phyloP scores from a whole-genome alignment of 352 stramenopile genomes.

The Plasmopara halstedii region DNA sequence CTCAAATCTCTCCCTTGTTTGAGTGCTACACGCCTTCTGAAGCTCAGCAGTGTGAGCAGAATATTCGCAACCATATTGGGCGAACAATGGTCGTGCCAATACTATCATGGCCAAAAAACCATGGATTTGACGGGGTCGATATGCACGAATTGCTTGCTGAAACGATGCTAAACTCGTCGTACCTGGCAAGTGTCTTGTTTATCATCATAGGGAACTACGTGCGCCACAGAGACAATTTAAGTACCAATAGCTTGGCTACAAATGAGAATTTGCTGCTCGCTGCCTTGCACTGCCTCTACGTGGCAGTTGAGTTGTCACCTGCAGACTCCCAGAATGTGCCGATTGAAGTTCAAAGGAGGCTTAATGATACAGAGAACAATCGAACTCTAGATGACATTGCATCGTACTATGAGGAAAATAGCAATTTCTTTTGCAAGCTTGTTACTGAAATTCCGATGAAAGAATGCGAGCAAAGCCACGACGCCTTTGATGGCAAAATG shows the following conservation, averaged over 20 bases:
- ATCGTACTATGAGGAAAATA: constrained; percentile 22
- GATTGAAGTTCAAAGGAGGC: neutral
- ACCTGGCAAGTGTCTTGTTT: constrained; percentile 33
- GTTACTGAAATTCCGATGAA: constrained; percentile 22
- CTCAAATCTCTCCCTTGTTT: constrained; percentile 51
- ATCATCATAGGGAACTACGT: constrained; percentile 18
- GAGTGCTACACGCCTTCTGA: constrained; percentile 74
- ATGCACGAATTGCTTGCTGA: constrained; percentile 30
- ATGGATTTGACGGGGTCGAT: constrained; percentile 9
- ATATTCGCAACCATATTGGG: constrained; percentile 38
- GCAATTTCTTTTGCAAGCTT: constrained; percentile 35
- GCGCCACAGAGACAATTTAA: neutral
- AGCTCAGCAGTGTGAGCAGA: constrained; percentile 65
- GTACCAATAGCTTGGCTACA: constrained; percentile 1
- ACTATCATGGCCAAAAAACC: constrained; percentile 15
- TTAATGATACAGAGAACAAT: neutral
- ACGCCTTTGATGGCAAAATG: neutral
- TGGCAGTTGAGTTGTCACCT: constrained; percentile 30
- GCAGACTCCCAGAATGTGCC: constrained; percentile 2
- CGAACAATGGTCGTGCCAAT: constrained; percentile 22
- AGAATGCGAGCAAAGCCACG: neutral
- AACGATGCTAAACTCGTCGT: constrained; percentile 44
- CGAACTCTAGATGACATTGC: constrained; percentile 23
- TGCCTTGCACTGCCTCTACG: constrained; percentile 42
- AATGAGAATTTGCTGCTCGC: constrained; percentile 57